Evolutionary conservation across 2,329 filamentous ascomycete species (phyloP), one percentile per base, ranked within the genome.

Genomic region (Sporothrix brasiliensis): DNA sequence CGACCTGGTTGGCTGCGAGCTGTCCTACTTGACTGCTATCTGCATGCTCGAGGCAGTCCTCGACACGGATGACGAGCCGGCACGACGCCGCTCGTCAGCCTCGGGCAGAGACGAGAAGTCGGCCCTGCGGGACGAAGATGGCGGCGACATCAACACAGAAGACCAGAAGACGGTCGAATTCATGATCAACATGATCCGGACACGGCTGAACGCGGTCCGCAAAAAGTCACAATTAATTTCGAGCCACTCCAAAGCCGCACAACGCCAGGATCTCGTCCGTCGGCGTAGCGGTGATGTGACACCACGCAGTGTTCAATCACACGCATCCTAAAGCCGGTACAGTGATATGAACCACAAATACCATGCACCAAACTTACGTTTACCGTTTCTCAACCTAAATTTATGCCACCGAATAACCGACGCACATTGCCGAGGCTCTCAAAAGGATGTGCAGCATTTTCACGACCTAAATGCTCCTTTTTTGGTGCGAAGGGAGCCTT

Each of bases 31-130:
- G 69, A 98, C 95, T 0, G 94, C 95, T 0, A 93, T 98, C 74
- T 88, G 92, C 73, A 95, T 99, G 91, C 86, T 98, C 16, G 94
- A 99, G 81, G 95, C 94, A 19, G 92, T 99, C 3, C 82, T 99
- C 70, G 95, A 99, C 75, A 90, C 87, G 61, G 93, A 97, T 72
- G 93, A 89, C 34, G 86, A 87, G 50, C 73, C 81, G 0, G 77
- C 79, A 21, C 81, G 81, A 74, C 78, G 80, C n/a, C 53, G 61
- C 60, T 68, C 69, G 50, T 65, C 69, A 14, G 53, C 30, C 9
- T 69, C 68, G 21, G n/a, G 9, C 21, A 47, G 80, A 75, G 79
- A 83, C 56, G 80, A 81, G 74, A 78, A 80, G 79, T 79, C 80
- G 74, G 78, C 75, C 19, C 16, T 50, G 61, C 61, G 79, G 76